Evolutionary conservation across 1,139 yeast genomes (phyloP).

Genomic region (Magnusiomyces ingens): DNA sequence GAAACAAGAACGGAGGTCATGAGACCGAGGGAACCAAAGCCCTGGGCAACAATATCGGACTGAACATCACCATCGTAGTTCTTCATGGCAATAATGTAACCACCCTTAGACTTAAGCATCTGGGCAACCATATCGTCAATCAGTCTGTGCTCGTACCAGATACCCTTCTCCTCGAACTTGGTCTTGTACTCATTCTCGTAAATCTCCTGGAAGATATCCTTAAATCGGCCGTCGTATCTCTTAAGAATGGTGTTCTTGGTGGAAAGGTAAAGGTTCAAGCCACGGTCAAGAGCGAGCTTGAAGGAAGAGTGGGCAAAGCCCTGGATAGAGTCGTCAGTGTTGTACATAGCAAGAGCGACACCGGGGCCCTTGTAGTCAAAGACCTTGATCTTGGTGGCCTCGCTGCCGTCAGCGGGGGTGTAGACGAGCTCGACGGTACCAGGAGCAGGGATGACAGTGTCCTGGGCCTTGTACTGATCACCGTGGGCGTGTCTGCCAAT

Average conservation of each 20-base stretch:
- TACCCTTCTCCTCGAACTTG: constrained; percentile 66
- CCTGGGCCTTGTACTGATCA: constrained; percentile 94
- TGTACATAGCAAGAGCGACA: constrained; percentile 89
- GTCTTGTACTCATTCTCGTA: constrained; percentile 64
- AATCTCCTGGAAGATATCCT: constrained; percentile 81
- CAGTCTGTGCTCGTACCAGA: constrained; percentile 94
- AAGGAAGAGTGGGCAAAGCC: constrained; percentile 93
- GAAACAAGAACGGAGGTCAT: constrained; percentile 94
- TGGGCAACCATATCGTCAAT: constrained; percentile 99
- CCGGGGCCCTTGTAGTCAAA: constrained; percentile 72
- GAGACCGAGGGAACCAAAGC: constrained; percentile 90
- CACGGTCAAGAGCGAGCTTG: constrained; percentile 73
- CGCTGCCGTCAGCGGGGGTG: constrained; percentile 64
- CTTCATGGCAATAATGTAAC: constrained; percentile 89
- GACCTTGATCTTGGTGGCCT: constrained; percentile 52
- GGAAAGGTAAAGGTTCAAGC: constrained; percentile 72
- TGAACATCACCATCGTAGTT: constrained; percentile 98
- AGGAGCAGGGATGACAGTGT: constrained; percentile 66
- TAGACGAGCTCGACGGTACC: constrained; percentile 75
- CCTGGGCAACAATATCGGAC: constrained; percentile 95
- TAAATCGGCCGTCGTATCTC: constrained; percentile 89
- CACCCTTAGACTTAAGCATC: constrained; percentile 93
- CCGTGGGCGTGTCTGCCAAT: constrained; percentile 98
- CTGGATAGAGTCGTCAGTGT: constrained; percentile 80
- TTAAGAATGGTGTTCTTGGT: constrained; percentile 94